Conservation (phyloP, 108 stramenopile species). For the Pelagomonas calceolata region DNA sequence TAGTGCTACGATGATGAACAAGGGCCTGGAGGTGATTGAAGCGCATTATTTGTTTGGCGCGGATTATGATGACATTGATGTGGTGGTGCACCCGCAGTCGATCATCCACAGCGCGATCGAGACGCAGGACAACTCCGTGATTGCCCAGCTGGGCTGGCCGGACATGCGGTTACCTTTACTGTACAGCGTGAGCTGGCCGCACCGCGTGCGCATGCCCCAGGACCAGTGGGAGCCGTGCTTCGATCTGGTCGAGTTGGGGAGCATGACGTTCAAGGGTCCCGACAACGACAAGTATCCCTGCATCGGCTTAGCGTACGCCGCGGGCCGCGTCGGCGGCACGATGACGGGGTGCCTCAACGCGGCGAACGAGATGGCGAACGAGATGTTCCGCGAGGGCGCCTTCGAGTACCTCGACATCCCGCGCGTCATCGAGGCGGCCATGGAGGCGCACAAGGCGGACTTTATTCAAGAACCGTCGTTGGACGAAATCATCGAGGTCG, state of each 20-base stretch:
- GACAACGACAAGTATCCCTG: conserved; percentile 87
- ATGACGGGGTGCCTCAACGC: conserved; percentile 94
- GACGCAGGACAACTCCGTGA: conserved; percentile 86
- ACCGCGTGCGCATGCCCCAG: conserved; percentile 74
- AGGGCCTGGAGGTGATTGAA: conserved; percentile 94
- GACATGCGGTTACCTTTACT: conserved; percentile 93
- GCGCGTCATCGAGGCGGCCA: conserved; percentile 72
- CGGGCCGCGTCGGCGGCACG: conserved; percentile 76
- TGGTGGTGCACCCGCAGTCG: conserved; percentile 90
- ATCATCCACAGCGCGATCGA: conserved; percentile 93
- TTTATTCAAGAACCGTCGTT: conserved; percentile 51
- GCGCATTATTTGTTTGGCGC: conserved; percentile 93
- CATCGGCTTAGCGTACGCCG: conserved; percentile 79
- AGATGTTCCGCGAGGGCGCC: conserved; percentile 83
- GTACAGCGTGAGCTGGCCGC: conserved; percentile 89
- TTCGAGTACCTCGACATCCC: conserved; percentile 83
- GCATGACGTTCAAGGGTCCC: conserved; percentile 51
- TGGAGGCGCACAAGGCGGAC: conserved; percentile 87
- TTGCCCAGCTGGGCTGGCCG: conserved; percentile 90
- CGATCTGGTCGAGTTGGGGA: conserved; percentile 19
- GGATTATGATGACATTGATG: conserved; percentile 91
- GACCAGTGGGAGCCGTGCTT: conserved; percentile 10
- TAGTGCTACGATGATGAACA: conserved; percentile 97
- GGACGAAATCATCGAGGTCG: conserved; percentile 82
- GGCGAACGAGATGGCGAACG: conserved; percentile 89